phyloP scores from a whole-genome alignment of 306 rosid genomes.

The Gillenia trifoliata region DNA sequence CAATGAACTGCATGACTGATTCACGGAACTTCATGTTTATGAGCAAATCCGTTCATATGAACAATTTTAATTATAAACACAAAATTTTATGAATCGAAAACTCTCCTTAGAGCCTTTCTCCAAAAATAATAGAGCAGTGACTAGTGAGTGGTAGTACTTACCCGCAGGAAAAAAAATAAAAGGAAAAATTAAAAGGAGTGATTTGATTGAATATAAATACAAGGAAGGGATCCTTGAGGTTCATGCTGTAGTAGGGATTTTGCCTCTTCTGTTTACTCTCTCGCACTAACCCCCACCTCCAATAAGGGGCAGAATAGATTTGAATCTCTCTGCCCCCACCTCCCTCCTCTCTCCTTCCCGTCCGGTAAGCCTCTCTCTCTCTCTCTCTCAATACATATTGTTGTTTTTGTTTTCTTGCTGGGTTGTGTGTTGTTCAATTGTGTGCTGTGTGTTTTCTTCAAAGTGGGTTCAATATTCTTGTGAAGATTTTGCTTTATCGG shows the following conservation, averaged over 20 bases:
- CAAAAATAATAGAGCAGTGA: background rate
- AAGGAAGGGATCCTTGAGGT: conserved; percentile 7
- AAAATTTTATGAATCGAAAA: too few relatives aligned
- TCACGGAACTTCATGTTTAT: too few relatives aligned
- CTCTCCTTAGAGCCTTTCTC: too few relatives aligned
- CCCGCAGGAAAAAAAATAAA: background rate
- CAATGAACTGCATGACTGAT: too few relatives aligned
- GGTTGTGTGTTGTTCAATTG: background rate
- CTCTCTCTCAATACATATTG: background rate
- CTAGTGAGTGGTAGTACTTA: background rate
- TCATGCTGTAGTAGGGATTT: conserved; percentile 33
- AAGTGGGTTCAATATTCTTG: background rate
- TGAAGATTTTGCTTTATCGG: background rate
- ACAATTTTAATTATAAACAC: too few relatives aligned
- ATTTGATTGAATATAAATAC: conserved; percentile 9
- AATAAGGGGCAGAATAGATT: conserved; percentile 22
- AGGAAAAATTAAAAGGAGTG: background rate
- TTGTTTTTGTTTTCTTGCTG: background rate
- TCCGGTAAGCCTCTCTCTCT: conserved; percentile 1
- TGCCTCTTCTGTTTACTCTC: background rate
- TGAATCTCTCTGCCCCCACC: conserved; percentile 26
- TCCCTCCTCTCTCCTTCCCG: background rate
- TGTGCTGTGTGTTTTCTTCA: background rate
- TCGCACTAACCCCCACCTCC: background rate
- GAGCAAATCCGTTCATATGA: too few relatives aligned